phyloP scores from a whole-genome alignment of 768 basidiomycete genomes.

The Mycena kentingensis region DNA sequence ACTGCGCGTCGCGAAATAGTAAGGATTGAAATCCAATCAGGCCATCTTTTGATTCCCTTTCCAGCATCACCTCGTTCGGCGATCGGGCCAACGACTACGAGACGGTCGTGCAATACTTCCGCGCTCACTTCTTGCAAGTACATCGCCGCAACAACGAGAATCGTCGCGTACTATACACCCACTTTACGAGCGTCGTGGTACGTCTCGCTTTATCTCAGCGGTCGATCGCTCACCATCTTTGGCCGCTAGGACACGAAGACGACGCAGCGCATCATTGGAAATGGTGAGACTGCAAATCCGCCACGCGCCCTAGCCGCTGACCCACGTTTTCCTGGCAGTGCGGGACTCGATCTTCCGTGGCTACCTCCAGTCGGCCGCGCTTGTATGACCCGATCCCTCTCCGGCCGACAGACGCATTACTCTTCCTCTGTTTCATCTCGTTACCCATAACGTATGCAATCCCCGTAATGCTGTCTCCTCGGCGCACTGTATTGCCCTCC shows the following conservation, averaged over 20 bases:
- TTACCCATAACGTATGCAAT: no score
- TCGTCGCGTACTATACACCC: slow-evolving; percentile 77
- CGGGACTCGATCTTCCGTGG: slow-evolving; percentile 78
- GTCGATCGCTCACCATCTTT: slow-evolving; percentile 3
- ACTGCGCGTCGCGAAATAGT: slow-evolving; percentile 79
- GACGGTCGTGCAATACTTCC: slow-evolving; percentile 82
- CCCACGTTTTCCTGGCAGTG: slow-evolving; percentile 39
- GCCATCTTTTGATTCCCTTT: slow-evolving; percentile 15
- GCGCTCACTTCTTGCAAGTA: slow-evolving; percentile 83
- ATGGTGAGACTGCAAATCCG: slow-evolving; percentile 49
- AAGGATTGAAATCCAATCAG: slow-evolving; percentile 27
- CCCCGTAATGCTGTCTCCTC: slow-evolving; percentile 17
- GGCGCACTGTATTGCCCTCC: slow-evolving; percentile 1
- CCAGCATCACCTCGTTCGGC: slow-evolving; percentile 79
- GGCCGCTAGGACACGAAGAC: slow-evolving; percentile 71
- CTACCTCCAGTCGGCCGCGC: slow-evolving; percentile 70
- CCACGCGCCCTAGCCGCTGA: slow-evolving; percentile 18
- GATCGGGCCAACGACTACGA: slow-evolving; percentile 82
- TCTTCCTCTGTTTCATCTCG: no score
- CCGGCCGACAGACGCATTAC: neutral
- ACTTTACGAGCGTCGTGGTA: slow-evolving; percentile 81
- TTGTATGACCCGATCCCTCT: slow-evolving; percentile 45
- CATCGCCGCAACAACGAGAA: slow-evolving; percentile 80
- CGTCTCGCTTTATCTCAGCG: slow-evolving; percentile 23
- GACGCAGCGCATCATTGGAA: slow-evolving; percentile 81